Conservation (phyloP, 2,329 filamentous ascomycete genomes). For the Phaeosphaeria sp. region DNA sequence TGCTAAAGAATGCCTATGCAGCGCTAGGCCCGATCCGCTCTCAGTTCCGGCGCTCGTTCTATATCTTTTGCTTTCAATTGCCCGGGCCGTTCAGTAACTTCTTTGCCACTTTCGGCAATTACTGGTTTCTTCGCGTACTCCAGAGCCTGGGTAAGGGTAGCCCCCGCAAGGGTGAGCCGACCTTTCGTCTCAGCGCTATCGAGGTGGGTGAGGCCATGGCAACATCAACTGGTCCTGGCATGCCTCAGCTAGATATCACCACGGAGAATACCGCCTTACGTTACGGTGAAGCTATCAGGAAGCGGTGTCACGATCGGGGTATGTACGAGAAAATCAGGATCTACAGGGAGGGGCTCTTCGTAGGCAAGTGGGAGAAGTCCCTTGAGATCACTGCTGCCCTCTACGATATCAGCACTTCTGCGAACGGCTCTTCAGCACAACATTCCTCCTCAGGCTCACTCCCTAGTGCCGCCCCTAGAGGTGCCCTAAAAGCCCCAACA, state of each 20-base stretch:
- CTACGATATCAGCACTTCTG: slow-evolving; percentile 47
- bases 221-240: slow-evolving; percentile 59
- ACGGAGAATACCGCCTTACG: slow-evolving; percentile 7
- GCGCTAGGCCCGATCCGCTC: slow-evolving; percentile 56
- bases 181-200: slow-evolving; percentile 13
- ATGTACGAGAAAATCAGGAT: slow-evolving; percentile 61
- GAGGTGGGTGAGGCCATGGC: slow-evolving; percentile 58
- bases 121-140: slow-evolving; percentile 54
- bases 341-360: slow-evolving; percentile 60
- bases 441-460: slow-evolving; percentile 42
- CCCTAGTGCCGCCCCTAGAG: slow-evolving; percentile 52
- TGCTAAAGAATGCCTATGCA: slow-evolving; percentile 53
- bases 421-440: slow-evolving; percentile 9
- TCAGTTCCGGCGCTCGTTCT: slow-evolving; percentile 60
- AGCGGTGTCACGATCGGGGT: slow-evolving; percentile 51
- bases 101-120: slow-evolving; percentile 58
- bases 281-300: slow-evolving; percentile 49
- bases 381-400: slow-evolving; percentile 58
- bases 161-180: slow-evolving; percentile 13
- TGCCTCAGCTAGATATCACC: slow-evolving; percentile 49
- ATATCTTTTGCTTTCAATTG: slow-evolving; percentile 63
- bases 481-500: slow-evolving; percentile 58
- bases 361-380: slow-evolving; percentile 59
- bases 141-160: slow-evolving; percentile 51
- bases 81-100: slow-evolving; percentile 54